Evolutionary conservation across 352 stramenopile genomes (phyloP).

Genomic region (Thraustotheca clavata): DNA sequence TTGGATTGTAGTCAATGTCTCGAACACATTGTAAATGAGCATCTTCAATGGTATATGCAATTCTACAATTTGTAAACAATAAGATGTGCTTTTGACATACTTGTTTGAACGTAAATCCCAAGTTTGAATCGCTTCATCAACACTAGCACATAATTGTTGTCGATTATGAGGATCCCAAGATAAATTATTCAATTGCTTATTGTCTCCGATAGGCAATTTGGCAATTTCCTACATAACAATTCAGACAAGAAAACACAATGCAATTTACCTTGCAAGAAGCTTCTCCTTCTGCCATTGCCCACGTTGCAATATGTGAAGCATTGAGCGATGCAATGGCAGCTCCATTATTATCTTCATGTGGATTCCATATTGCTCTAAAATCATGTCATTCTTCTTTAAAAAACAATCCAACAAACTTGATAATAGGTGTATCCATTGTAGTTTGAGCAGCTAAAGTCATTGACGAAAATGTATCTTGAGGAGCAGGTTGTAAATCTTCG

Average conservation of each 20-base stretch:
- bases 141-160: conserved; percentile 50
- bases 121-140: conserved; percentile 50
- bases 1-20: conserved; percentile 97
- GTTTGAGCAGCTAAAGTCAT: neutral
- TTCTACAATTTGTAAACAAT: conserved; percentile 18
- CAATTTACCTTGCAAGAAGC: conserved; percentile 34
- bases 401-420: neutral
- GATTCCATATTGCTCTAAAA: conserved; percentile 18
- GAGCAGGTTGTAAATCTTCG: neutral
- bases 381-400: neutral
- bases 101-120: conserved; percentile 56
- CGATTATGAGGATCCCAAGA: conserved; percentile 80
- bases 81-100: conserved; percentile 27
- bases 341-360: conserved; percentile 35
- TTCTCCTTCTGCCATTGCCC: conserved; percentile 34
- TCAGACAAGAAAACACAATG: conserved; percentile 24
- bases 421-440: conserved; percentile 1
- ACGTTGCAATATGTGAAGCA: conserved; percentile 38
- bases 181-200: conserved; percentile 31
- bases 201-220: conserved; percentile 35
- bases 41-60: conserved; percentile 33
- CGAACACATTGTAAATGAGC: conserved; percentile 49
- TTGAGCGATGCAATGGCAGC: conserved; percentile 31
- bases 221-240: neutral
- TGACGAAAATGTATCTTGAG: neutral